These are phyloP conservation scores for Populus hybrid DNA, from an alignment of 441 rosid species.

Conservation along the genomic window DNA sequence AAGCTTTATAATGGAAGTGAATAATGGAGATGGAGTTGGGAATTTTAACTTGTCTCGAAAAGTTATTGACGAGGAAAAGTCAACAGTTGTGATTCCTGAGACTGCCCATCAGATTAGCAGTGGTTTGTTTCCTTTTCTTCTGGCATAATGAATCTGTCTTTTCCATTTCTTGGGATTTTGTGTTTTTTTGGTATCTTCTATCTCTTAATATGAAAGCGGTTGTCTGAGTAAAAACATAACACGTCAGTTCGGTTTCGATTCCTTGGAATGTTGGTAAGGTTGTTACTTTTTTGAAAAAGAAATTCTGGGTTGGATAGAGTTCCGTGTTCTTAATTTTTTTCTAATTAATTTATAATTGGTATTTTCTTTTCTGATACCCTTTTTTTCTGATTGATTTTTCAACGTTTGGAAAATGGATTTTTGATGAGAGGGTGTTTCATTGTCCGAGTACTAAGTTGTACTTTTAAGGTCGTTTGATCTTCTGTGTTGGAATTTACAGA, in stretches of 20 bases:
- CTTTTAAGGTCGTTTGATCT: constrained; percentile 15
- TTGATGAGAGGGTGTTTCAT: neutral
- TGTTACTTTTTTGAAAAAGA: neutral
- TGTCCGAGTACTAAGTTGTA: neutral
- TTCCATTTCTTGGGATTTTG: neutral
- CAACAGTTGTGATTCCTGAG: constrained; percentile 52
- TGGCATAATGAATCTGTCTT: neutral
- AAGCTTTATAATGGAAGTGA: constrained; percentile 7
- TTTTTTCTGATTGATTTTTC: neutral
- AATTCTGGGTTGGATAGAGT: neutral
- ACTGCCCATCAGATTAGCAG: constrained; percentile 89
- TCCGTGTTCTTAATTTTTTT: neutral
- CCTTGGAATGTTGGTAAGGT: neutral
- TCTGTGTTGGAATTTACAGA: constrained; percentile 40
- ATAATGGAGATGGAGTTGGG: constrained; percentile 23
- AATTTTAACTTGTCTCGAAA: constrained; percentile 4
- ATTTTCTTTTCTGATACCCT: neutral
- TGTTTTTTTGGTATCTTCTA: neutral
- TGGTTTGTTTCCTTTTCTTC: constrained; percentile 38
- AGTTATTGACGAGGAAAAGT: constrained; percentile 26
- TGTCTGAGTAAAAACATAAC: neutral
- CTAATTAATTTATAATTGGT: neutral
- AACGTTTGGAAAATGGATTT: neutral
- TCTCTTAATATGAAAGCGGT: neutral
- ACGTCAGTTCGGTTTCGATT: neutral